Evolutionary conservation across 805 yeast genomes (phyloP).

Genomic region (Yamadazyma sp.): DNA sequence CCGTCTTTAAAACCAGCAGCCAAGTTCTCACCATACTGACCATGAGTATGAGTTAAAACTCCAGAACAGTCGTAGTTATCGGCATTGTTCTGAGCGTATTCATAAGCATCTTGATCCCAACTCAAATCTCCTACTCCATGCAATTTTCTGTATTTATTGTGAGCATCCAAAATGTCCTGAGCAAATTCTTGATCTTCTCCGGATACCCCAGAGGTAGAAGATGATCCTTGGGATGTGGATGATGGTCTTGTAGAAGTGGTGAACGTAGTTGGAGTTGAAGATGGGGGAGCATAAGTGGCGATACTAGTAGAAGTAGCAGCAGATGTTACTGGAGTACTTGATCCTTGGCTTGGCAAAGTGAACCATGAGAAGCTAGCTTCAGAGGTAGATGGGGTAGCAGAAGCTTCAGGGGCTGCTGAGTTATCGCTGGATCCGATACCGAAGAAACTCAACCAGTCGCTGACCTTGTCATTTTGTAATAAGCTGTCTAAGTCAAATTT

Average conservation of each 20-base stretch:
- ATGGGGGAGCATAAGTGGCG: slow-evolving; percentile 8
- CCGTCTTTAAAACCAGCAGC: slow-evolving; percentile 37
- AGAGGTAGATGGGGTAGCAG: slow-evolving; percentile 12
- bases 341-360: slow-evolving; percentile 7
- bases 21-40: slow-evolving; percentile 41
- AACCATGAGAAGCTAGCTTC: slow-evolving; percentile 16
- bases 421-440: slow-evolving; percentile 7
- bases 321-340: slow-evolving; percentile 6
- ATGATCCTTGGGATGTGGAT: slow-evolving; percentile 1
- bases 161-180: slow-evolving; percentile 51
- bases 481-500: slow-evolving; percentile 12
- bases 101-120: slow-evolving; percentile 58
- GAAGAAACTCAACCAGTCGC: slow-evolving; percentile 13
- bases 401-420: slow-evolving; percentile 7
- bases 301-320: slow-evolving; percentile 9
- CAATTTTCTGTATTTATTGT: slow-evolving; percentile 55
- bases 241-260: slow-evolving; percentile 8
- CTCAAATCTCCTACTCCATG: slow-evolving; percentile 52
- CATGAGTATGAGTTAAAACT: slow-evolving; percentile 38
- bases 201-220: slow-evolving; percentile 16
- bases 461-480: slow-evolving; percentile 5
- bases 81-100: slow-evolving; percentile 52
- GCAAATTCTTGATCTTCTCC: slow-evolving; percentile 35
- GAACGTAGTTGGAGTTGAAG: slow-evolving; percentile 10
- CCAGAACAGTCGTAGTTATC: slow-evolving; percentile 50